Base-by-base conservation (phyloP, 306 rosid species). In the Cucurbita ficifolia region DNA sequence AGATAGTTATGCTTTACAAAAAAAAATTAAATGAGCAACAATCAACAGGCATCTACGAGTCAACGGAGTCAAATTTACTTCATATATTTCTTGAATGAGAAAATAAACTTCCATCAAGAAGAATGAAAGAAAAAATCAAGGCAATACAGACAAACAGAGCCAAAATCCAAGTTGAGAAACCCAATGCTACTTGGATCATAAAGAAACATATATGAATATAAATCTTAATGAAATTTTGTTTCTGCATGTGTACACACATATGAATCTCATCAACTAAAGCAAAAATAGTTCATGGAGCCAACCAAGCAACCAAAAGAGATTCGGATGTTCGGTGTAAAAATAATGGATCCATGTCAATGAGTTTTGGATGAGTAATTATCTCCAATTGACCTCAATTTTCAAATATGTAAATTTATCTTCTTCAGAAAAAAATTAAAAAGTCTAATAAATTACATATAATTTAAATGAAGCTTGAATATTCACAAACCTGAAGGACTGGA, bases 401-500 rank as follows among this genome's bases (percentile, higher is more conserved):
- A 43, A 68, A 43, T 13, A 8, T 45, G 73, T 68, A 43, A 46
- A 18, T 22, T 46, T 46, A 43, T 68, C 73, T 46, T 68, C 10
- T 5, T 35, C 8, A 56, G 42, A 29, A 59, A 33, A 33, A 61
- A 38, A 16, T 51, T 14, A 61, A 16, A 39, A 61, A 38, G 24
- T 36, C 24, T 9, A 38, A 7, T 29, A 36, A 61, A 61, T 36
- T 35, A 61, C 19, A 36, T 16, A 61, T 17, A 61, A 61, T 36
- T 38, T 38, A 8, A 38, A 61, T 38, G 68, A 38, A 35, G 38
- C 69, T 16, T 16, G 48, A 61, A 75, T 73, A 81, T 58, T 56
- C 52, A 76, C 88, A 59, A 83, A 93, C 98, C 97, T 94, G 99
- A 77, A 94, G 83, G 77, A 94, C 97, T 79, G 99, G 99, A 81